Base-by-base conservation (phyloP, 257 asterid species). In the Capsicum pubescens region DNA sequence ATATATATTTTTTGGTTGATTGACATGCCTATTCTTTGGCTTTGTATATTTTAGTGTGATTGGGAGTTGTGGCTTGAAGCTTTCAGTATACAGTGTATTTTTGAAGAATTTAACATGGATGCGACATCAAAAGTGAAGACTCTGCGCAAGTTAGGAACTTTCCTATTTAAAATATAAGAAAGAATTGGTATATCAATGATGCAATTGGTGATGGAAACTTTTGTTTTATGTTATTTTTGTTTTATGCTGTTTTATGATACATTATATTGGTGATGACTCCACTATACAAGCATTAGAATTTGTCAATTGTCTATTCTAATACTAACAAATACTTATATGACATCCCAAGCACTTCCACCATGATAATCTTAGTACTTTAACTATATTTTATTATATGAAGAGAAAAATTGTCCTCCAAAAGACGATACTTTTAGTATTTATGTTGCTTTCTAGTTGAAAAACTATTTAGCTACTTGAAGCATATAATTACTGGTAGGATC, bases 271-370 rank as follows among this genome's bases (percentile, higher is more conserved):
- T 52, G 46, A 74, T 76, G 21, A 76, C 81, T 26, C 63, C 19
- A 52, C 26, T 52, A 52, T 76, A 52, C 4, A 74, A 10, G 0
- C 61, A 74, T 50, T 50, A 21, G 8, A 13, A 16, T 76, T 52
- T 52, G 48, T 76, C 26, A 76, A 76, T 52, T 50, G 81, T 52
- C 48, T 19, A 74, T 48, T 26, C 5, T 76, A 48, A 76, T 52
- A 8, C 64, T 63, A 76, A 74, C 81, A 74, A 74, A 21, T 74
- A 26, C 32, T 26, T 26, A 8, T 4, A 76, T 52, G 64, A 26
- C 81, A 76, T 76, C 81, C 81, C 63, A 76, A 50, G 81, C 81
- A 54, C 44, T 76, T 76, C 21, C 26, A 76, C 21, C 8, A 14
- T 36, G 26, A 13, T 52, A 76, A 44, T 71, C 16, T 44, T n/a